Evolutionary conservation across 2,329 filamentous ascomycete species (phyloP).

Genomic region (Aureobasidium pullulans): DNA sequence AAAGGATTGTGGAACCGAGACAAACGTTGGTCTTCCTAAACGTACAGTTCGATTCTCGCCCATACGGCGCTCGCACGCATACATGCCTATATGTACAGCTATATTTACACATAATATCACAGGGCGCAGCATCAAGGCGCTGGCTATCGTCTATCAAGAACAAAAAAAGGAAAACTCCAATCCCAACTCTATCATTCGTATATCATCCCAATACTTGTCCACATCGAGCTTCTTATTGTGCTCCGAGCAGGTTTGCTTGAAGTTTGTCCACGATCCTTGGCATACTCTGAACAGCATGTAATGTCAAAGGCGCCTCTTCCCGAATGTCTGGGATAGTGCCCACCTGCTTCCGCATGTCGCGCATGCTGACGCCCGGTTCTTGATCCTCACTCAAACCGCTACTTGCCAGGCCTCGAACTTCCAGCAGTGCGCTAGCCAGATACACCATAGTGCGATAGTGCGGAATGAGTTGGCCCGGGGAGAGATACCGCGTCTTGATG

Average conservation of each 20-base stretch:
- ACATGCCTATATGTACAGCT: slow-evolving; percentile 8
- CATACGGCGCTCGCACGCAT: background rate
- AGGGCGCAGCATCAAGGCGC: background rate
- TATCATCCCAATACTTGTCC: background rate
- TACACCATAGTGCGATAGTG: slow-evolving; percentile 38
- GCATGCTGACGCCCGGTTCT: slow-evolving; percentile 18
- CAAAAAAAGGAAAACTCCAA: background rate
- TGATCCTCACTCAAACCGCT: slow-evolving; percentile 24
- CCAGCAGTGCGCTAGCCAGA: slow-evolving; percentile 31
- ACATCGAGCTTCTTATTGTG: background rate
- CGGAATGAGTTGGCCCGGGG: slow-evolving; percentile 27
- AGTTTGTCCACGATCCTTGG: slow-evolving; percentile 27
- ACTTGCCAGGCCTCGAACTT: slow-evolving; percentile 29
- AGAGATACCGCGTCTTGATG: slow-evolving; percentile 24
- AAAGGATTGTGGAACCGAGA: background rate
- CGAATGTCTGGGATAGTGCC: slow-evolving; percentile 26
- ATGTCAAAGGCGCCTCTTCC: slow-evolving; percentile 30
- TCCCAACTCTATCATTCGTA: background rate
- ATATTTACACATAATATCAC: background rate
- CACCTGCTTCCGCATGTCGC: slow-evolving; percentile 23
- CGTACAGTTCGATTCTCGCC: background rate
- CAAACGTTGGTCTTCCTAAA: background rate
- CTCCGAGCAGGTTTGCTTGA: background rate
- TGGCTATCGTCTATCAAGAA: background rate
- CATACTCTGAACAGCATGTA: slow-evolving; percentile 39